Evolutionary conservation across 306 rosid species (phyloP).

Genomic region (Senna siamea): DNA sequence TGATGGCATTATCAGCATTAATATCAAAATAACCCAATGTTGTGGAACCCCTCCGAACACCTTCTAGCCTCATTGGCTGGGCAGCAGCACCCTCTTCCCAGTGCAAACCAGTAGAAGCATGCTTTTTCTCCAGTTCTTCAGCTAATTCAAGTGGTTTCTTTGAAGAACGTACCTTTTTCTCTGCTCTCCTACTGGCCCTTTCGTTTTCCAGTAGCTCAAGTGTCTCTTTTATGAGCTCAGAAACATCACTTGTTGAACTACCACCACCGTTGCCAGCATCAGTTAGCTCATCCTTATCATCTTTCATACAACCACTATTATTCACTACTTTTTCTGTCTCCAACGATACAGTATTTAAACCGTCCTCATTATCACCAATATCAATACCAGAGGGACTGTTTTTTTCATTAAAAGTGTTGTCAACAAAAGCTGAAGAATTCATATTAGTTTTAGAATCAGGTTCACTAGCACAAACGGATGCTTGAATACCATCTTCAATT

Average conservation of each 20-base stretch:
- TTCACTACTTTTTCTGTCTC: slow-evolving; percentile 45
- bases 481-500: slow-evolving; percentile 32
- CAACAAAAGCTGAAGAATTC: slow-evolving; percentile 33
- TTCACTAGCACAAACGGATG: slow-evolving; percentile 33
- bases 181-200: slow-evolving; percentile 50
- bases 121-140: slow-evolving; percentile 86
- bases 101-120: slow-evolving; percentile 88
- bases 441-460: slow-evolving; percentile 34
- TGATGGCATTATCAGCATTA: slow-evolving; percentile 66
- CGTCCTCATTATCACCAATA: slow-evolving; percentile 35
- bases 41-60: slow-evolving; percentile 80
- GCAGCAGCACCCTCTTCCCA: slow-evolving; percentile 99
- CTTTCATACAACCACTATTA: slow-evolving; percentile 28
- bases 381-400: slow-evolving; percentile 37
- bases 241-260: slow-evolving; percentile 51
- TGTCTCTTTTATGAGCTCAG: slow-evolving; percentile 68
- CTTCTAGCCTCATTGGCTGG: slow-evolving; percentile 97
- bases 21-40: slow-evolving; percentile 83
- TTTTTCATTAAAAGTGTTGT: slow-evolving; percentile 34
- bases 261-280: slow-evolving; percentile 44
- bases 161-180: slow-evolving; percentile 46
- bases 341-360: slow-evolving; percentile 5
- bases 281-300: slow-evolving; percentile 42
- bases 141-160: slow-evolving; percentile 81
- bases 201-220: slow-evolving; percentile 65